Conservation (phyloP, 2,329 filamentous ascomycete species). For the Ophidiomyces ophidiicola region DNA sequence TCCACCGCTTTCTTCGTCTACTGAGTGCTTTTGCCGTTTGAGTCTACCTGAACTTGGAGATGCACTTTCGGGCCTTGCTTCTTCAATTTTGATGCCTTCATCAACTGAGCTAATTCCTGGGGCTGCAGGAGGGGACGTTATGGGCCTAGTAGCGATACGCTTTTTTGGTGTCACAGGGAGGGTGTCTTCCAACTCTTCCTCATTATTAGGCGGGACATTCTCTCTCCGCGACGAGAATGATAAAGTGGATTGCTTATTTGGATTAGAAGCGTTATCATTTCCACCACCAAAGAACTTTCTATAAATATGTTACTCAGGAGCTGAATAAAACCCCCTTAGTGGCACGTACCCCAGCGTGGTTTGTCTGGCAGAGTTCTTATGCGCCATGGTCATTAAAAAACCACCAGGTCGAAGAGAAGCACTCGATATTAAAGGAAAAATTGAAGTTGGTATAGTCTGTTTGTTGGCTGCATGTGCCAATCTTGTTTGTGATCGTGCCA, state of each 20-base stretch:
- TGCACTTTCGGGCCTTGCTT: slow-evolving; percentile 13
- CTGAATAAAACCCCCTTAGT: not conserved
- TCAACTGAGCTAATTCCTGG: slow-evolving; percentile 12
- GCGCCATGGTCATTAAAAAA: too few species aligned
- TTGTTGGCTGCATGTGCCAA: too few species aligned
- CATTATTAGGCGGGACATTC: not conserved
- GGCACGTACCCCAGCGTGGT: too few species aligned
- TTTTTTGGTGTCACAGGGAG: slow-evolving; percentile 13
- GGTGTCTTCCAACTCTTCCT: slow-evolving; percentile 20
- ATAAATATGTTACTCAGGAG: not conserved
- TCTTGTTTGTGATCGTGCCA: too few species aligned
- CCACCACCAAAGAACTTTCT: not conserved
- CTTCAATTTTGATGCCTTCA: slow-evolving; percentile 13
- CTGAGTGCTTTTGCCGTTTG: slow-evolving; percentile 32
- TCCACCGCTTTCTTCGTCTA: slow-evolving; percentile 37
- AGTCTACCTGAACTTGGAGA: slow-evolving; percentile 18
- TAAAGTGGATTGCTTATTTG: too few species aligned
- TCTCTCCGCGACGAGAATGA: not conserved
- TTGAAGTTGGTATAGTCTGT: too few species aligned
- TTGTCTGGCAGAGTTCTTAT: too few species aligned
- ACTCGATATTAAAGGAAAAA: too few species aligned
- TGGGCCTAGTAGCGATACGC: slow-evolving; percentile 12
- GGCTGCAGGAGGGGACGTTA: slow-evolving; percentile 13
- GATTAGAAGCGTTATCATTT: too few species aligned
- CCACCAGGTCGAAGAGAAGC: too few species aligned